Percentiles rank a stretch among this genome's conserved stretches.
phyloP scores from a whole-genome alignment of 805 yeast genomes.

The Pachysolen tannophilus region DNA sequence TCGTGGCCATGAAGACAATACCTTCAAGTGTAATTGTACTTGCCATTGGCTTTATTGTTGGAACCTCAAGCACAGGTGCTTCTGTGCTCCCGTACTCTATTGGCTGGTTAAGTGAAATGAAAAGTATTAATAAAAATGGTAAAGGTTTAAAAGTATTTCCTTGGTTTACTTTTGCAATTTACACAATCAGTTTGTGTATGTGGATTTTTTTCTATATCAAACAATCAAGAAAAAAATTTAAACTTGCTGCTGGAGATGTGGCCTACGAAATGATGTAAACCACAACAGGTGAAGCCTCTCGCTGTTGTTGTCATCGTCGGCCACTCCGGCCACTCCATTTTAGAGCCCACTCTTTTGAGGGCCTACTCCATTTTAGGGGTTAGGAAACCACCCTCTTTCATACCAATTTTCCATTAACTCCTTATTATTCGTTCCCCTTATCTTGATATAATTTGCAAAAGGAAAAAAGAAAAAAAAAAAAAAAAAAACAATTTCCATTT shows the following conservation, averaged over 20 bases:
- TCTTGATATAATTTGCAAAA: too few relatives aligned
- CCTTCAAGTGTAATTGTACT: slow-evolving; percentile 54
- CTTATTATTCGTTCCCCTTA: too few relatives aligned
- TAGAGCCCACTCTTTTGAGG: too few relatives aligned
- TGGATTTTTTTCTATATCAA: neutral
- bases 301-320: too few relatives aligned
- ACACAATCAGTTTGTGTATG: neutral
- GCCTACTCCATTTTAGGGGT: too few relatives aligned
- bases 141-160: neutral
- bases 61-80: slow-evolving; percentile 80
- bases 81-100: slow-evolving; percentile 62
- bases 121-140: neutral
- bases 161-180: neutral
- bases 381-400: too few relatives aligned
- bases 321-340: too few relatives aligned
- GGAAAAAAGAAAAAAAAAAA: too few relatives aligned
- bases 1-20: slow-evolving; percentile 51
- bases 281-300: neutral
- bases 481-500: too few relatives aligned
- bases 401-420: too few relatives aligned
- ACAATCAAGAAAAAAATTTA: neutral
- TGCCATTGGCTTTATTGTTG: slow-evolving; percentile 70
- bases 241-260: too few relatives aligned
- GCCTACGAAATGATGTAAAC: too few relatives aligned
- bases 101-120: slow-evolving; percentile 32